Base-by-base conservation (phyloP, 345 rosid species). In the Aurinia saxatilis region DNA sequence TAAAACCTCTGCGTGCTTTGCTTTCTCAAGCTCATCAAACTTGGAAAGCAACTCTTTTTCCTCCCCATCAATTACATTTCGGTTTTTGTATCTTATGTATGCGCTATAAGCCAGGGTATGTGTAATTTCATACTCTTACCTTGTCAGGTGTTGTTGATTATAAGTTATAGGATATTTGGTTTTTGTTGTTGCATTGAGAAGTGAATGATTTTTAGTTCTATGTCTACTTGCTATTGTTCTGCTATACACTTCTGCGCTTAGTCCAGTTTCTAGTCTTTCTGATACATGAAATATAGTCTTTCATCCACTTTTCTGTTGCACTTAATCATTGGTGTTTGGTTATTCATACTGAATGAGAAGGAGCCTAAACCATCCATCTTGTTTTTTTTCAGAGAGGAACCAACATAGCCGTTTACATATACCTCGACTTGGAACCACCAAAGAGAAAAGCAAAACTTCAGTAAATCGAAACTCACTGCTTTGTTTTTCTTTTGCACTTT, bases 91-190 rank as follows among this genome's bases (percentile, higher is more conserved):
- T 75, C 63, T 78, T 87, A 42, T 93, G 99, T 79, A 90, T 93
- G 96, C 91, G 92, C 48, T 93, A 97, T 18, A 90, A 93, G 75
- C 97, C 99, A 12, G 95, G 97, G 99, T 90, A 78, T 44, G 86
- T 72, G 52, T 47, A 17, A 10, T 38, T 40, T 48, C 57, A 18
- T 14, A 31, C 37, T 57, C n/a, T 29, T 36, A 30, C 17, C 48
- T n/a, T 57, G 10, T 46, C 66, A 45, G 3, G 1, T 61, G 33
- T 35, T 23, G 33, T 55, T 50, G 16, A 66, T 29, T 30, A 3
- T 15, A 37, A 37, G 44, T 18, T 45, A 42, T 47, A 45, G 14
- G 52, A 14, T 10, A 4, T 38, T 33, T 54, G 29, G 10, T 21
- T 18, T 23, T 38, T 41, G 31, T n/a, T n/a, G n/a, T 30, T 60